Conservation (phyloP, 148 eudicot genomes). For the Cornus florida region DNA sequence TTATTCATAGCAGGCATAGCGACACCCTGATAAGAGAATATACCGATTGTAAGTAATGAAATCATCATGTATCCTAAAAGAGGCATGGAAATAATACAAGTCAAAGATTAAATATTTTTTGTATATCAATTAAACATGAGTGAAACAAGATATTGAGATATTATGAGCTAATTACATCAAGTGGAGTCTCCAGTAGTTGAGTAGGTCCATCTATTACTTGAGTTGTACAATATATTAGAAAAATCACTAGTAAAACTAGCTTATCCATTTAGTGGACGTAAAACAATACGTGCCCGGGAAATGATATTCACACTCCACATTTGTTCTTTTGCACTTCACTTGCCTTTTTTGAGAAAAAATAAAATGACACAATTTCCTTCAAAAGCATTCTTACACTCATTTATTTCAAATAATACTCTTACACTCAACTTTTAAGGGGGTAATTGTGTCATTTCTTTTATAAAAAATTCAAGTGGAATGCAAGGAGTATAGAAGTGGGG, state of each 20-base stretch:
- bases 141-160: background rate
- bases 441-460: no score
- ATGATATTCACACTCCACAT: no score
- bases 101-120: background rate
- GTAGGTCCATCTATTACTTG: background rate
- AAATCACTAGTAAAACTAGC: background rate
- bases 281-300: background rate
- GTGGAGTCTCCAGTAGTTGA: background rate
- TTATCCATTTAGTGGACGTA: background rate
- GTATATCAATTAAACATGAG: background rate
- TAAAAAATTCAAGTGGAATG: no score
- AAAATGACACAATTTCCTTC: no score
- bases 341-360: no score
- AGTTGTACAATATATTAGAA: no score
- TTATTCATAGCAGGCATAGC: conserved; percentile 99
- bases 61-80: background rate
- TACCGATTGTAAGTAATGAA: conserved; percentile 4
- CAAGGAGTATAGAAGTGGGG: no score
- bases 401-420: no score
- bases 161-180: background rate
- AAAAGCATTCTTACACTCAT: no score
- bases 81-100: background rate
- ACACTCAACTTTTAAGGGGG: no score
- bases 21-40: conserved; percentile 70
- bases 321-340: no score